Evolutionary conservation across 1,284 basidiomycete species (phyloP), one percentile per base, ranked within the genome.

Genomic region (Caloboletus inedulis): DNA sequence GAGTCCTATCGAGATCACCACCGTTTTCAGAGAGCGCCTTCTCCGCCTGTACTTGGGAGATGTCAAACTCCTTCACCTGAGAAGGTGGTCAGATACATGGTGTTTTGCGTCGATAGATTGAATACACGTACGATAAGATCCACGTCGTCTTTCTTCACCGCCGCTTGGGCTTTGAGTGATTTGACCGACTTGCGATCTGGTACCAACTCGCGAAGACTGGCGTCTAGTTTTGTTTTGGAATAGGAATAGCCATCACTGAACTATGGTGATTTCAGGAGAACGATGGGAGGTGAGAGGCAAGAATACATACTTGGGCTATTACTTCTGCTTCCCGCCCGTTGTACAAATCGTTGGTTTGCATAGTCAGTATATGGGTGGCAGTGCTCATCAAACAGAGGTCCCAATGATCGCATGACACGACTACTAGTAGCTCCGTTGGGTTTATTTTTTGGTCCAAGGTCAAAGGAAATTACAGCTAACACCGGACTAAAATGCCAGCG

Each of bases 221-320:
- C 76, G 47, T 81, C 79, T 50, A 81, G 68, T 58, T 76, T 80
- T 49, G 69, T 70, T 57, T 78, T 81, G 16, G 76, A 78, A 52
- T 79, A 80, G 13, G 75, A 71, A 43, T 69, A 69, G 1, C 79
- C 79, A 54, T 80, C 78, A 31, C 54, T 64, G 53, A 78, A 80
- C 78, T 80, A 36, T 6, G 30, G 16, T 21, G 35, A 16, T 47
- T 23, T 62, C 36, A 64, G 56, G 27, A 40, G 43, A 41, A 14
- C 14, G 30, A 21, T 25, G n/a, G 10, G 35, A 12, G 16, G 21
- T 2, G 7, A 16, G 19, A 12, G 23, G 33, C 18, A 3, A 46
- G 36, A 6, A 19, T 2, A 48, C 51, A 55, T 42, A 68, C 65
- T 52, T 68, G 65, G 16, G 57, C 64, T 34, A 65, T 69, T 3